Evolutionary conservation across 192 early-diverging fungal genomes (phyloP).

Genomic region (Mortierella antarctica): DNA sequence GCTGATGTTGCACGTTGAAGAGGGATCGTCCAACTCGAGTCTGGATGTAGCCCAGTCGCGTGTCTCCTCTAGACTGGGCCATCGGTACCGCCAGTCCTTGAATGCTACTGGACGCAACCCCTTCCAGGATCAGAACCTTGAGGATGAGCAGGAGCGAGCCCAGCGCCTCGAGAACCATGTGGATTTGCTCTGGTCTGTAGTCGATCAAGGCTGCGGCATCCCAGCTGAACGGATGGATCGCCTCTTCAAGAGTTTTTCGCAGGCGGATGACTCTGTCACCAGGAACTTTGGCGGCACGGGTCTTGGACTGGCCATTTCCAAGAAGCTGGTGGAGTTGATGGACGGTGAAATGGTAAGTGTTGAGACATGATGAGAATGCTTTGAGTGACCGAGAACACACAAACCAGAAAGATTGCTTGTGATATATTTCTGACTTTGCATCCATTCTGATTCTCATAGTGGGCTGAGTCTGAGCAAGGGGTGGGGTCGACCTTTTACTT

Average conservation of each 20-base stretch:
- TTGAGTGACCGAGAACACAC: neutral
- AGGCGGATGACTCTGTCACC: conserved; percentile 59
- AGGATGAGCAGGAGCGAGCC: too few species aligned
- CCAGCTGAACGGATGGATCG: conserved; percentile 41
- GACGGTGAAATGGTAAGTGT: conserved; percentile 52
- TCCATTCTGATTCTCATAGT: conserved; percentile 11
- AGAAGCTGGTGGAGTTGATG: conserved; percentile 53
- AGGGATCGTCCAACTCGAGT: conserved; percentile 11
- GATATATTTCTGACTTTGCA: neutral
- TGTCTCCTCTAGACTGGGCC: neutral
- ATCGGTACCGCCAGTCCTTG: conserved; percentile 3
- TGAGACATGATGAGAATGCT: neutral
- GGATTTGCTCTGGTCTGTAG: conserved; percentile 50
- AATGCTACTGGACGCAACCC: neutral
- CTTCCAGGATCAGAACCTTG: neutral
- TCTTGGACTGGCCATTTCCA: conserved; percentile 54
- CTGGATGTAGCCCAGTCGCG: neutral
- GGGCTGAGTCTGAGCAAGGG: conserved; percentile 49
- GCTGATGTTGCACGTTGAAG: conserved; percentile 11
- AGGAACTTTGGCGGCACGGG: conserved; percentile 60
- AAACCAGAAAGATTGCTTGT: neutral
- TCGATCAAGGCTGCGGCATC: conserved; percentile 55
- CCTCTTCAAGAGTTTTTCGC: conserved; percentile 58
- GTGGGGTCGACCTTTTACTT: conserved; percentile 51
- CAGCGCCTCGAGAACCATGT: conserved; percentile 8